Evolutionary conservation across 2,329 filamentous ascomycete genomes (phyloP).

Genomic region (Penicillium digitatum): DNA sequence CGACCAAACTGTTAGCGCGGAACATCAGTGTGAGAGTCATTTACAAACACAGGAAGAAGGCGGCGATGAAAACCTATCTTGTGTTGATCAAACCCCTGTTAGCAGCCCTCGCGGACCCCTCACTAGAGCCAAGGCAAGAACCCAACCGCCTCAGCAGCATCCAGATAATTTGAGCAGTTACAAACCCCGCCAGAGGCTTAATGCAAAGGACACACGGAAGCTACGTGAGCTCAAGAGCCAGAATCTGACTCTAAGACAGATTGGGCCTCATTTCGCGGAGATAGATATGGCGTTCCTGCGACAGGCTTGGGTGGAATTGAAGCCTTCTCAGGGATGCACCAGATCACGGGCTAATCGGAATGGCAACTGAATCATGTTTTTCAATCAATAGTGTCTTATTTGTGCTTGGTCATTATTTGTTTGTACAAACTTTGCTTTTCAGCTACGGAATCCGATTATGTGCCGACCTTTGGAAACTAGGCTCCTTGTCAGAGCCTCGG

Average conservation of each 20-base stretch:
- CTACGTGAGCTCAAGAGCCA: neutral
- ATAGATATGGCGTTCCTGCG: no score
- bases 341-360: no score
- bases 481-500: neutral
- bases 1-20: no score
- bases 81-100: neutral
- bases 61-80: neutral
- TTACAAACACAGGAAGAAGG: no score
- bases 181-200: neutral
- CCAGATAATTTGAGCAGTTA: neutral
- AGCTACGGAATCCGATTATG: neutral
- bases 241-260: slow-evolving; percentile 10
- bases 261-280: no score
- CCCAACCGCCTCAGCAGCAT: neutral
- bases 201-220: neutral
- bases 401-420: neutral
- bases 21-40: no score
- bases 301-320: no score
- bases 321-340: no score
- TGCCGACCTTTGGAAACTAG: neutral
- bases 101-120: neutral
- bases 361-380: neutral
- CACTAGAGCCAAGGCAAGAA: neutral
- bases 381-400: neutral
- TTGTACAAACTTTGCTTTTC: neutral